A percentile compares a stretch with the other conserved stretches of the same genome.
Evolutionary conservation across 2,329 filamentous ascomycete species (phyloP).

Genomic region (Aureobasidium sp.): DNA sequence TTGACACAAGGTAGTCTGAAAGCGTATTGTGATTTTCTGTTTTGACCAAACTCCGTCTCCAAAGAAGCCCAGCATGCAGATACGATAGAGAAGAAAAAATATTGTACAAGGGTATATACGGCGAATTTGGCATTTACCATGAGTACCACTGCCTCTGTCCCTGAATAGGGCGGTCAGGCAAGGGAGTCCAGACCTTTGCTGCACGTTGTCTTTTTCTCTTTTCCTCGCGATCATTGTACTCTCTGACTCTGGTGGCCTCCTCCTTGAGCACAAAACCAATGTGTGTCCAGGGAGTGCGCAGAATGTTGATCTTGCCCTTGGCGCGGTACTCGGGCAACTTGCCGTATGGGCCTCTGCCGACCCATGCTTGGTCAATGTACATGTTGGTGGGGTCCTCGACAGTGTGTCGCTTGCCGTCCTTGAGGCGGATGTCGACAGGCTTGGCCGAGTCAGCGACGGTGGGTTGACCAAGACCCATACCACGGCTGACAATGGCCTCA

Average conservation of each 20-base stretch:
- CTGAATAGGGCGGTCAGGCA: slow-evolving; percentile 78
- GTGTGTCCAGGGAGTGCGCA: slow-evolving; percentile 70
- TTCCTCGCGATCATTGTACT: slow-evolving; percentile 68
- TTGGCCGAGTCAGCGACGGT: slow-evolving; percentile 22
- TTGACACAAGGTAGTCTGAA: neutral
- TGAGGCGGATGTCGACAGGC: slow-evolving; percentile 59
- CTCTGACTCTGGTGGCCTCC: slow-evolving; percentile 78
- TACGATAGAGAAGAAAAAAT: slow-evolving; percentile 4
- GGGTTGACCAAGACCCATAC: slow-evolving; percentile 65
- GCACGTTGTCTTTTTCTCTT: slow-evolving; percentile 68
- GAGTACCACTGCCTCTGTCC: slow-evolving; percentile 84
- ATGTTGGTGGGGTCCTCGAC: slow-evolving; percentile 71
- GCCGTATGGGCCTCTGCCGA: slow-evolving; percentile 65
- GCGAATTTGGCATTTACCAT: slow-evolving; percentile 55
- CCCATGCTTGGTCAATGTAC: slow-evolving; percentile 91
- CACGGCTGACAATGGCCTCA: slow-evolving; percentile 67
- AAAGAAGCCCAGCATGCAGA: slow-evolving; percentile 4
- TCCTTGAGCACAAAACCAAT: slow-evolving; percentile 78
- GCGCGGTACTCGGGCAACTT: slow-evolving; percentile 64
- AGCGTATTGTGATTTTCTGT: neutral
- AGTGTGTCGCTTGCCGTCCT: slow-evolving; percentile 65
- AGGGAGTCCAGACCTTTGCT: slow-evolving; percentile 75
- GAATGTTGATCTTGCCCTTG: slow-evolving; percentile 60
- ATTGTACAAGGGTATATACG: slow-evolving; percentile 16
- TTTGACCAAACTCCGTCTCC: neutral